Conservation (phyloP, 495 filamentous ascomycete species). For the Neurospora sp. region DNA sequence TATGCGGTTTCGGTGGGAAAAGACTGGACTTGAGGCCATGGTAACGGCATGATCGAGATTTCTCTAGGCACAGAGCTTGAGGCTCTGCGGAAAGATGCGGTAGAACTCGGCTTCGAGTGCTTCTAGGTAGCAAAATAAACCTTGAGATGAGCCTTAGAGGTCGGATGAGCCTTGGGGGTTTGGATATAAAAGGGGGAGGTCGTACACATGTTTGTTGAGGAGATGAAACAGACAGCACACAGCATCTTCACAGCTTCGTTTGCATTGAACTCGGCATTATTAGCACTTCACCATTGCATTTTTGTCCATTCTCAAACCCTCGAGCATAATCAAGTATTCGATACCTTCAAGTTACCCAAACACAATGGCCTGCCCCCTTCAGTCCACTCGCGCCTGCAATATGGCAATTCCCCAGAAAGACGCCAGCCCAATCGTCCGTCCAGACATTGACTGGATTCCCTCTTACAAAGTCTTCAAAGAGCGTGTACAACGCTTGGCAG, state of each 20-base stretch:
- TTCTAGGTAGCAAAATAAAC: neutral
- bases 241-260: neutral
- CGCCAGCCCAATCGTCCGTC: constrained; percentile 5
- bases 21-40: neutral
- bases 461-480: constrained; percentile 20
- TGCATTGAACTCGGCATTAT: neutral
- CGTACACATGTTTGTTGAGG: neutral
- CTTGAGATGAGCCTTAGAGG: neutral
- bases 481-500: constrained; percentile 15
- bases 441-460: constrained; percentile 23
- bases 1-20: neutral
- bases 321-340: neutral
- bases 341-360: neutral
- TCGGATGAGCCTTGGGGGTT: neutral
- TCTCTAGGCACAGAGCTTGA: neutral
- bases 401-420: neutral
- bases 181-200: neutral
- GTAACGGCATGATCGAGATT: neutral
- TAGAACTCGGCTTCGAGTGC: neutral
- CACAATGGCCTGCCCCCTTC: neutral
- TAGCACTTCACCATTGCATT: neutral
- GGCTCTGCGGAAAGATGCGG: neutral
- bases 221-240: neutral
- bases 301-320: neutral
- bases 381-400: neutral